These are phyloP conservation scores for Cruciata laevipes DNA, from an alignment of 257 asterid species.

Conservation along the genomic window DNA sequence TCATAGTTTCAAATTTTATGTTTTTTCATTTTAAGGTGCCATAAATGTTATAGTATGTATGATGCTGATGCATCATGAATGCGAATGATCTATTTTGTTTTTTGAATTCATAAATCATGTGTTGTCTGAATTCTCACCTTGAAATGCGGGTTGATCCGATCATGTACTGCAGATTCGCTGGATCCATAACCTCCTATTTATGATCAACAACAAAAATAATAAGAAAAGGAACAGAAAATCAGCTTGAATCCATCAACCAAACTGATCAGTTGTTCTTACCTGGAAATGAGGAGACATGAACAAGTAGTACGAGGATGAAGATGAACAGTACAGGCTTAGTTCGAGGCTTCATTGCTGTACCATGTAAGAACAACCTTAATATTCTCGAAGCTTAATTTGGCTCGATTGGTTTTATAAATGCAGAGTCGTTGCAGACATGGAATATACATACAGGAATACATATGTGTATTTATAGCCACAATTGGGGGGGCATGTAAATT, in stretches of 20 bases:
- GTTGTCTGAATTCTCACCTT: slow-evolving; percentile 11
- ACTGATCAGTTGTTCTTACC: background rate
- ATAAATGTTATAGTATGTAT: too few species aligned
- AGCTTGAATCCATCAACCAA: background rate
- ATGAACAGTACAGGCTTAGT: background rate
- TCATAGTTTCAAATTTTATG: too few species aligned
- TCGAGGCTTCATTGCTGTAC: slow-evolving; percentile 1
- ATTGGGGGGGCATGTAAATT: background rate
- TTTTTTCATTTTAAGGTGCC: too few species aligned
- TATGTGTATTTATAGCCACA: background rate
- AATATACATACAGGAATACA: background rate
- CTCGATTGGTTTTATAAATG: background rate
- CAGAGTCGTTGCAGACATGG: too few species aligned
- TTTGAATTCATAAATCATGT: too few species aligned
- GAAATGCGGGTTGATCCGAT: slow-evolving; percentile 14
- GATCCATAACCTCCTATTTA: slow-evolving; percentile 6
- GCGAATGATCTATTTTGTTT: too few species aligned
- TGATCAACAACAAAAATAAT: too few species aligned
- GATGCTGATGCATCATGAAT: too few species aligned
- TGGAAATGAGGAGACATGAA: slow-evolving; percentile 12
- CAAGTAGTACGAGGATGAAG: slow-evolving; percentile 6
- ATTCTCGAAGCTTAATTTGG: background rate
- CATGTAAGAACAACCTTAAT: background rate
- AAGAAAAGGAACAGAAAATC: background rate
- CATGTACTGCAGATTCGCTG: background rate